A percentile compares a stretch with the other conserved stretches of the same genome.
These are phyloP conservation scores for Periglandula ipomoeae DNA, from an alignment of 2,329 filamentous ascomycete species.

Conservation along the genomic window DNA sequence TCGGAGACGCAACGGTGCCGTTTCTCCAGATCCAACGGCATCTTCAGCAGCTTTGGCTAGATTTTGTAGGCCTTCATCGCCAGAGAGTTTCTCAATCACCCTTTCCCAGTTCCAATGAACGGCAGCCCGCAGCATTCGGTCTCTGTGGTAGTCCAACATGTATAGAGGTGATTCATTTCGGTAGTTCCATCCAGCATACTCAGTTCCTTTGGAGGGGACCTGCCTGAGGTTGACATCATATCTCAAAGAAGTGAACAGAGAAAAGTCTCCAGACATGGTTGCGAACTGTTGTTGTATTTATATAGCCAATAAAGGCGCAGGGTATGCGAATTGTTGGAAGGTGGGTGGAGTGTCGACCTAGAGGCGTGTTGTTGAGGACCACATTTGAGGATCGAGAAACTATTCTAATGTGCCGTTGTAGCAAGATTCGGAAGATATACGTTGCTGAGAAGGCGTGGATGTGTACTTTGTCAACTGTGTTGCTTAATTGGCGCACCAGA, in stretches of 20 bases:
- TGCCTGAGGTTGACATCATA: constrained; percentile 53
- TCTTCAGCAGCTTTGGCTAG: constrained; percentile 25
- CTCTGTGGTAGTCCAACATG: constrained; percentile 69
- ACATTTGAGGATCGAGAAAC: too few relatives aligned
- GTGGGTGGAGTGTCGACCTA: too few relatives aligned
- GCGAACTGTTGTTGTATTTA: background rate
- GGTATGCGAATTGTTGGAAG: background rate
- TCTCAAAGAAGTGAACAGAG: constrained; percentile 62
- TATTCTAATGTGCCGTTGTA: too few relatives aligned
- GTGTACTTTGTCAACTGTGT: background rate
- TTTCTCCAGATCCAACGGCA: constrained; percentile 26
- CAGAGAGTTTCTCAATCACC: constrained; percentile 35
- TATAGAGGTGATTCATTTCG: constrained; percentile 56
- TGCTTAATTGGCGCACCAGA: background rate
- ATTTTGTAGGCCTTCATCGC: constrained; percentile 33
- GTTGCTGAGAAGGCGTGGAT: background rate
- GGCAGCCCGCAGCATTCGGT: constrained; percentile 63
- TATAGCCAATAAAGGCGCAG: background rate
- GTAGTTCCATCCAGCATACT: constrained; percentile 43
- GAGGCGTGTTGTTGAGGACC: too few relatives aligned
- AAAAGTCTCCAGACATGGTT: constrained; percentile 37
- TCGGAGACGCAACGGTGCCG: constrained; percentile 39
- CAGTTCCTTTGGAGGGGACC: constrained; percentile 28
- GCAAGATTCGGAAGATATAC: background rate
- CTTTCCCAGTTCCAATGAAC: constrained; percentile 44